A percentile compares a stretch with the other conserved stretches of the same genome.
Conservation (phyloP, 2,329 filamentous ascomycete species). For the Colletotrichum magnum region DNA sequence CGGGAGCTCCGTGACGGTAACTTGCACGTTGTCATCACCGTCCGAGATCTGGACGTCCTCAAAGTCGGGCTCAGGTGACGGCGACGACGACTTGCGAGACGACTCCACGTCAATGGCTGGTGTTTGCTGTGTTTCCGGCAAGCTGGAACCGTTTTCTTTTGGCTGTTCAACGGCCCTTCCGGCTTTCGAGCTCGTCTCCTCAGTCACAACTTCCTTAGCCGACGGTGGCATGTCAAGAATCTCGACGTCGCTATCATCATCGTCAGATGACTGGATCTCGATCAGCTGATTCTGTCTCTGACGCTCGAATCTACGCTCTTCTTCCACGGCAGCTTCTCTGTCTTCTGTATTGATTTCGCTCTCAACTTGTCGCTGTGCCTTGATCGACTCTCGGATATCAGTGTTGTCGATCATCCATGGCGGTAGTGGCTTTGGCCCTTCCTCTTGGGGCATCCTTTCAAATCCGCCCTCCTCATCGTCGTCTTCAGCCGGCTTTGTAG, state of each 20-base stretch:
- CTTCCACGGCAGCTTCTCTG: slow-evolving; percentile 68
- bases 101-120: not conserved
- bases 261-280: slow-evolving; percentile 74
- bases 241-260: slow-evolving; percentile 70
- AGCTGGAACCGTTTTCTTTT: not conserved
- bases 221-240: slow-evolving; percentile 65
- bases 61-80: slow-evolving; percentile 49
- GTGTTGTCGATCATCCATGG: slow-evolving; percentile 80
- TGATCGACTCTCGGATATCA: slow-evolving; percentile 76
- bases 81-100: not conserved
- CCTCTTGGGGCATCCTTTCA: slow-evolving; percentile 63
- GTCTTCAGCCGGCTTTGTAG: slow-evolving; percentile 45
- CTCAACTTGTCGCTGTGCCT: slow-evolving; percentile 70
- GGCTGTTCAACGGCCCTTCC: slow-evolving; percentile 31
- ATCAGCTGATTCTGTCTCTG: slow-evolving; percentile 67
- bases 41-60: slow-evolving; percentile 52
- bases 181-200: not conserved
- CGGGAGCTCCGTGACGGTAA: slow-evolving; percentile 43
- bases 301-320: slow-evolving; percentile 62
- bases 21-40: slow-evolving; percentile 50
- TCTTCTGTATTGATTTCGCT: slow-evolving; percentile 76
- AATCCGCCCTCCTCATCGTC: slow-evolving; percentile 76
- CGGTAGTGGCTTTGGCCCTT: slow-evolving; percentile 73
- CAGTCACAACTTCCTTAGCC: slow-evolving; percentile 43
- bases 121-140: not conserved